A percentile compares a stretch with the other conserved stretches of the same genome.
Evolutionary conservation across 768 basidiomycete species (phyloP).

Genomic region (Cystobasidiopsis lactophilus): DNA sequence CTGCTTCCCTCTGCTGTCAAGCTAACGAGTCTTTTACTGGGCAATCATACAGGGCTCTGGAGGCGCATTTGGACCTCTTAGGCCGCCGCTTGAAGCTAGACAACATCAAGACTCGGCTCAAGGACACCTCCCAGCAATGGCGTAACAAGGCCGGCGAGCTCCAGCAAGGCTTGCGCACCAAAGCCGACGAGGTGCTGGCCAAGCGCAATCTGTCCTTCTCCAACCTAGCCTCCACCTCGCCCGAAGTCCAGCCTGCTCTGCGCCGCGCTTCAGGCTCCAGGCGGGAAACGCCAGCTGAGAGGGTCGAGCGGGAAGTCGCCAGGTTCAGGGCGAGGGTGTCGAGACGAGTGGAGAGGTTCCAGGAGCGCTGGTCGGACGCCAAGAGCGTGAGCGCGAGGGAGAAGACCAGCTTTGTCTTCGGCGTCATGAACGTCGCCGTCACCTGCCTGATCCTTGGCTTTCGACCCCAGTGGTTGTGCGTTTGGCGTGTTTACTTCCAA

Average conservation of each 20-base stretch:
- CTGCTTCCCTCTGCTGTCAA: no score
- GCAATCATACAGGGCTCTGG: no score
- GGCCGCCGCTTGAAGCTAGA: no score
- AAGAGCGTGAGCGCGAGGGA: conserved; percentile 20
- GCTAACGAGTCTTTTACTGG: no score
- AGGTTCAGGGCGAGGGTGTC: conserved; percentile 63
- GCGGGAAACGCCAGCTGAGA: conserved; percentile 6
- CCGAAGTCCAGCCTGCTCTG: conserved; percentile 5
- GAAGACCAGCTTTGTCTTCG: conserved; percentile 75
- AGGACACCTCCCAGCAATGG: no score
- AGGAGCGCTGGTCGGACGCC: conserved; percentile 63
- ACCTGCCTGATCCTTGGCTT: conserved; percentile 74
- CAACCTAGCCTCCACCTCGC: not conserved
- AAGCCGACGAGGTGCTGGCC: conserved; percentile 9
- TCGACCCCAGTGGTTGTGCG: conserved; percentile 47
- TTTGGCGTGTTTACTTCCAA: no score
- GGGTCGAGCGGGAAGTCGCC: conserved; percentile 57
- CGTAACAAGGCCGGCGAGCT: not conserved
- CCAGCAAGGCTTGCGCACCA: not conserved
- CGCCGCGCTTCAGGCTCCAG: conserved; percentile 9
- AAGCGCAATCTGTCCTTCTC: conserved; percentile 1
- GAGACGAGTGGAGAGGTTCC: conserved; percentile 47
- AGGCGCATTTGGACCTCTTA: no score
- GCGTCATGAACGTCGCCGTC: conserved; percentile 61
- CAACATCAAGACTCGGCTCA: no score